A percentile compares a stretch with the other conserved stretches of the same genome.
Conservation (phyloP, 2,329 filamentous ascomycete genomes). For the Coniella lustricola region DNA sequence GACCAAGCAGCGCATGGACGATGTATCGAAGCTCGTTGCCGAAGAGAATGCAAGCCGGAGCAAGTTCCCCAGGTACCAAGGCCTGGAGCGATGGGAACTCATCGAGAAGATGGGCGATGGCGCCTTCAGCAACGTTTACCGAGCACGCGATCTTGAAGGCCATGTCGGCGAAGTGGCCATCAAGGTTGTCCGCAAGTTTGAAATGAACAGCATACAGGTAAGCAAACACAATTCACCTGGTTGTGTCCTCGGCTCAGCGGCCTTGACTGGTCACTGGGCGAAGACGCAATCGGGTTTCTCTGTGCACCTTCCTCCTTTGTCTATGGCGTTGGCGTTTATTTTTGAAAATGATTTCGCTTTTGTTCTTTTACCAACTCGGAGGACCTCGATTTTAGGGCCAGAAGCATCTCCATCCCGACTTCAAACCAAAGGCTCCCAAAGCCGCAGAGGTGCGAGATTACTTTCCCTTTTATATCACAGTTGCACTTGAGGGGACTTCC, state of each 20-base stretch:
- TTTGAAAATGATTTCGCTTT: conserved; percentile 20
- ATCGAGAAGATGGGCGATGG: conserved; percentile 98
- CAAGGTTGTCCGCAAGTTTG: conserved; percentile 97
- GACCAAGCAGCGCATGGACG: conserved; percentile 42
- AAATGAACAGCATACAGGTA: conserved; percentile 99
- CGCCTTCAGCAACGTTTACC: conserved; percentile 97
- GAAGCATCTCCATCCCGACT: conserved; percentile 90
- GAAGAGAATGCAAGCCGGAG: conserved; percentile 83
- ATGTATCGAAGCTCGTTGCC: conserved; percentile 77
- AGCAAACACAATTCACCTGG: conserved; percentile 36
- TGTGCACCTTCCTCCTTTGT: conserved; percentile 16
- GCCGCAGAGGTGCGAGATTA: conserved; percentile 88
- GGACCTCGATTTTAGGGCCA: conserved; percentile 61
- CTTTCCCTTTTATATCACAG: conserved; percentile 27
- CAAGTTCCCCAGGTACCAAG: conserved; percentile 81
- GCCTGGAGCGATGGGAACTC: conserved; percentile 77
- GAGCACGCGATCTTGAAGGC: conserved; percentile 68
- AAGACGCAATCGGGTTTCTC: conserved; percentile 17
- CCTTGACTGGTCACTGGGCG: neutral
- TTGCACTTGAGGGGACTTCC: conserved; percentile 20
- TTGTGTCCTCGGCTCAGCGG: neutral
- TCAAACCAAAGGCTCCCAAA: conserved; percentile 82
- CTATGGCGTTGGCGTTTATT: conserved; percentile 20
- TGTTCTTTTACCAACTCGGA: conserved; percentile 46
- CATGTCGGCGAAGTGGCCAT: conserved; percentile 80